Evolutionary conservation across 257 asterid species (phyloP), one percentile per base, ranked within the genome.

Genomic region (Anisodus acutangulus): DNA sequence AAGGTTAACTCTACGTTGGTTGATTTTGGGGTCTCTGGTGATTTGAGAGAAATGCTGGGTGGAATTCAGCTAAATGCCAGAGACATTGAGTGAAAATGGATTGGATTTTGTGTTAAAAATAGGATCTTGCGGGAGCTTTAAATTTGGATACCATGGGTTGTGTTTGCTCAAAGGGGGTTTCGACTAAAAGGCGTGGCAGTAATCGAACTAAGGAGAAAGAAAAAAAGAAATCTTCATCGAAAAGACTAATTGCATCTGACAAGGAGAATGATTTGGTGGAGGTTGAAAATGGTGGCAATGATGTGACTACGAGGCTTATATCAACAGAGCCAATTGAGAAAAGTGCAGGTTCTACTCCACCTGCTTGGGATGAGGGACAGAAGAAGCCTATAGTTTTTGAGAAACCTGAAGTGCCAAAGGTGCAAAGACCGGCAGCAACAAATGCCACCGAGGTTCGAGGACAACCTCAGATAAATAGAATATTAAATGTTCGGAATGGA

Each of bases 151-250:
- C 84, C 41, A 93, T 95, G 98, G 98, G 98, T 53, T 95, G 98
- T 86, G 85, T 92, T 89, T 95, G 93, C 89, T 91, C 98, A 41
- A 95, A 95, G 89, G 96, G 94, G 68, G 89, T 84, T 79, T 59
- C 87, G 58, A 49, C 51, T 19, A 71, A 13, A 84, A 87, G 37
- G 91, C 89, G 80, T 92, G 89, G 86, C 59, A 87, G 82, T 83
- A 82, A 78, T 85, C 86, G 82, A 78, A 79, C 80, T 9, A 91
- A 89, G 88, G 90, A 89, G 89, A 92, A 85, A 85, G 91, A 87
- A 53, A 86, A 85, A 4, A 92, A 93, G 86, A 92, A 88, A 87
- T 83, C 90, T 4, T 88, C 95, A 0, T 90, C 97, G 2, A 93
- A 90, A 84, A 87, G 90, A 84, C 85, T 88, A 41, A 89, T 83